A percentile compares a stretch with the other conserved stretches of the same genome.
phyloP scores from a whole-genome alignment of 164 flowering plant genomes.

The Hamamelis virginiana region DNA sequence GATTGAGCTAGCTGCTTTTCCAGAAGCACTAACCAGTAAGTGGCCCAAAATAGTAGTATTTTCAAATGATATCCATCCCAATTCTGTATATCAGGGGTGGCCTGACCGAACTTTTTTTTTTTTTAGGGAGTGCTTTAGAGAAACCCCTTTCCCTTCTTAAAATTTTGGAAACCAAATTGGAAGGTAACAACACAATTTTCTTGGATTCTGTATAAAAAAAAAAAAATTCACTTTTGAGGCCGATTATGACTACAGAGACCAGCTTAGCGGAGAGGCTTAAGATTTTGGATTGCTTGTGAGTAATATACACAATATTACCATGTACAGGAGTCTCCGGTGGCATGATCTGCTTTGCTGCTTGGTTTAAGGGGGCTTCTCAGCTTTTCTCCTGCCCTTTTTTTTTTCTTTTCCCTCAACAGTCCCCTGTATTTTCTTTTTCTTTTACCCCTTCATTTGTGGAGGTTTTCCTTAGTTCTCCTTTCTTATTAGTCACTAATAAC shows the following conservation, averaged over 20 bases:
- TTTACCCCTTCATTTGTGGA: background rate
- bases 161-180: no score
- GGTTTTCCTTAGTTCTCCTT: no score
- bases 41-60: slow-evolving; percentile 3
- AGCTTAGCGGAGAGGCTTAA: slow-evolving; percentile 11
- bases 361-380: background rate
- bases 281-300: slow-evolving; percentile 23
- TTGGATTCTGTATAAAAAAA: background rate
- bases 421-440: background rate
- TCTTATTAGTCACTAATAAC: no score
- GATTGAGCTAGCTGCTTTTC: no score
- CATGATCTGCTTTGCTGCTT: background rate
- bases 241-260: slow-evolving; percentile 10
- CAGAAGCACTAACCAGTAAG: slow-evolving; percentile 15
- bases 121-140: no score
- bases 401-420: background rate
- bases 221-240: background rate
- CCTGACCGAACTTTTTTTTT: no score
- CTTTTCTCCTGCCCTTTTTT: no score
- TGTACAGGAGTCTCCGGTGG: slow-evolving; percentile 11
- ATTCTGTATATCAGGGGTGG: no score
- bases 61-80: no score
- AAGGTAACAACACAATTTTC: slow-evolving; percentile 6
- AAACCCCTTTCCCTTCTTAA: slow-evolving; percentile 1
- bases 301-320: background rate